Base-by-base conservation (phyloP, 169 alveolate genomes). In the Besnoitia besnoiti region DNA sequence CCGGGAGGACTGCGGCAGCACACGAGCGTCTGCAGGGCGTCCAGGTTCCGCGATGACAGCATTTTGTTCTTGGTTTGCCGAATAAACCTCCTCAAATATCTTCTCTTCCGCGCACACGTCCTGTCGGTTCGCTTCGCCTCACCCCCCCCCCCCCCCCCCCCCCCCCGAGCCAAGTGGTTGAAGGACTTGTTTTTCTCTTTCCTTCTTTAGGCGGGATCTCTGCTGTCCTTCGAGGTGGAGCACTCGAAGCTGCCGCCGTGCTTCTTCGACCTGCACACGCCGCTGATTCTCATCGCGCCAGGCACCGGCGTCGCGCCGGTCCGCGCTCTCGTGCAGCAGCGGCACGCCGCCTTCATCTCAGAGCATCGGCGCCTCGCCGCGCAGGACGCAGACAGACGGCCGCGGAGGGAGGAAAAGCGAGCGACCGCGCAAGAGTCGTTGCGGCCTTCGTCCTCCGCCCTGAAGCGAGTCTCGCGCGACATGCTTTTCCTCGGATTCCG, bases 261-360 rank as follows among this genome's bases (percentile, higher is more conserved):
- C 0, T 51, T 30, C 67, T 92, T 82, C 44, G 61, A 87, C 14
- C 8, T 59, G n/a, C 5, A n/a, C 50, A 27, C 91, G 40, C 82
- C 49, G 44, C 90, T 91, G 35, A 90, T 96, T n/a, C 80, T 96
- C 93, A 91, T 96, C 12, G 95, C 94, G 7, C 95, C 97, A 33
- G 97, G 97, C 5, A 94, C 97, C 39, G 97, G 97, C 37, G 84
- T 96, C 21, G 97, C 97, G 30, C 96, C 97, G 12, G 92, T 90
- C 42, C 88, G 97, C 44, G n/a, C 93, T 33, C 84, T 95, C 19
- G 85, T 96, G 14, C 77, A 95, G 59, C 85, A 92, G 35, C 47
- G 96, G 14, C 92, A 89, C 50, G 44, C 51, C n/a, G 80, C 80
- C 44, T 35, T 50, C 19, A 19, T 19, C 30, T 19, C 10, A 14